Base-by-base conservation (phyloP, 176 grass and related monocot genomes). In the Aegilops tauschii region DNA sequence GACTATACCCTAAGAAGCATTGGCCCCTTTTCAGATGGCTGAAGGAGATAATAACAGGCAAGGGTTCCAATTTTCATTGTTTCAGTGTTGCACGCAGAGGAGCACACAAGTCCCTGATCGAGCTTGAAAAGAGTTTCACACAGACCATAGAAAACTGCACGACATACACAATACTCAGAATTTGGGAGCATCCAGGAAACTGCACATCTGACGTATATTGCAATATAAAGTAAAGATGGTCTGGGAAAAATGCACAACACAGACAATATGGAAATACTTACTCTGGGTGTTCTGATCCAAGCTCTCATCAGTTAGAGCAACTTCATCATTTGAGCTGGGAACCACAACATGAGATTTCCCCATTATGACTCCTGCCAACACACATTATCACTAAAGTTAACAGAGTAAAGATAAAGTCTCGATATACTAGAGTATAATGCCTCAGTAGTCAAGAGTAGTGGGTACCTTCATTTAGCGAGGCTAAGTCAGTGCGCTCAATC, bases 1-100 rank as follows among this genome's bases (percentile, higher is more conserved):
- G 80, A 4, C 28, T 76, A 4, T 95, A 98, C 96, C 93, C 90
- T 93, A 63, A 98, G 85, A 91, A 98, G 88, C 96, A 98, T 98
- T 17, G 75, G 65, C 31, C 96, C 96, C 25, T 81, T 92, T 12
- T 91, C 90, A 54, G 96, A 96, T 82, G 96, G 93, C 86, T 94
- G 86, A 54, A 98, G 93, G 84, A 98, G 72, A 88, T 96, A 98
- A 58, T 93, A 98, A 39, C 93, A 93, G 6, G 71, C 45, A 81
- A 98, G 93, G 30, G 79, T 79, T 77, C 91, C 86, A 45, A 72
- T 84, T 88, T 64, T 88, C 94, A 96, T 94, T 2, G 92, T 98
- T 80, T 94, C 97, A 39, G 74, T 91, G 82, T 96, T 96, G 72
- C 88, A 96, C 20, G 71, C 71, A 39, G 97, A 98, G 21, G 93